Conservation (phyloP, 208 protist genomes). For the Leishmania amazonensis region DNA sequence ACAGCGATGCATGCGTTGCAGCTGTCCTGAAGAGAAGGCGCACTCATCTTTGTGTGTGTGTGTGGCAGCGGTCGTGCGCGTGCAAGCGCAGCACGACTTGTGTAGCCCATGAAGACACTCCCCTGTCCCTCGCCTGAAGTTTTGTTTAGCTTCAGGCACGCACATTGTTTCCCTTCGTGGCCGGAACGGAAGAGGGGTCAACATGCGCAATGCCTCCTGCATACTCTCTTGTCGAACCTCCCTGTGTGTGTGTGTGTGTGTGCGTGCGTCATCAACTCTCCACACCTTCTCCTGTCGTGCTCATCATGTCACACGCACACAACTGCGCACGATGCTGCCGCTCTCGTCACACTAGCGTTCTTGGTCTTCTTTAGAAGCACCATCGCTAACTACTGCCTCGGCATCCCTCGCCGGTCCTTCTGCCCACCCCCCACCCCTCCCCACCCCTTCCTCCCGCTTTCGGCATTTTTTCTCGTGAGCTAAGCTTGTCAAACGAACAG, state of each 20-base stretch:
- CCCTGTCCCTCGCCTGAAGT: neutral
- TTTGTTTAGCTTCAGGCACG: neutral
- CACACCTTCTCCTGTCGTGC: neutral
- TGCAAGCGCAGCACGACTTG: neutral
- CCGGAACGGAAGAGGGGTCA: no score
- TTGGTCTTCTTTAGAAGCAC: no score
- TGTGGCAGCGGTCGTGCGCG: neutral
- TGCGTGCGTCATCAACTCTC: neutral
- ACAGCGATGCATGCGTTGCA: neutral
- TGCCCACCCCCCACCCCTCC: neutral
- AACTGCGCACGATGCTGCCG: neutral
- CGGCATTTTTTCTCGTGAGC: neutral
- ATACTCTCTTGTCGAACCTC: neutral
- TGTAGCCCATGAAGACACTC: neutral
- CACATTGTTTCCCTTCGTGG: no score
- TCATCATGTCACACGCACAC: neutral
- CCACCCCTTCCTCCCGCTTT: neutral
- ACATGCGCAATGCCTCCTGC: neutral
- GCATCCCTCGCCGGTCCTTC: neutral
- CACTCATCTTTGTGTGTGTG: neutral
- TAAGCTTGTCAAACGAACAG: neutral
- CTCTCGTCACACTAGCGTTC: neutral
- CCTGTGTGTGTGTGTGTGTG: no score
- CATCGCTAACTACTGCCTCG: neutral
- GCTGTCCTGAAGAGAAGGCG: neutral